Evolutionary conservation across 2,329 filamentous ascomycete genomes (phyloP).

Genomic region (Xylariaceae sp.): DNA sequence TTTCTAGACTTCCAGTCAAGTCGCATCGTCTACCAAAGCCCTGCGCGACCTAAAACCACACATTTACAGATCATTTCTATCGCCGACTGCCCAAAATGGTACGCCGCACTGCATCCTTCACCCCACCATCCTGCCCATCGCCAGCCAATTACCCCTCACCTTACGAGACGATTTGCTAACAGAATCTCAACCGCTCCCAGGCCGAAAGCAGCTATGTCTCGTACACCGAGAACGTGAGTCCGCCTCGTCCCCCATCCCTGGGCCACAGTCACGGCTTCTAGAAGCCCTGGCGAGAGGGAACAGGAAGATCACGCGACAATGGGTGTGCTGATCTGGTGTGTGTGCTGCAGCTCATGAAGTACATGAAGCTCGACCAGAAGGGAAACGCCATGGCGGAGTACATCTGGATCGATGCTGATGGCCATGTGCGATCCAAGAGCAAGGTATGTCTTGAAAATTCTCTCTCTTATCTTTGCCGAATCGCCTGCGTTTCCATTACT

Average conservation of each 20-base stretch:
- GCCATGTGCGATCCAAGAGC: constrained; percentile 88
- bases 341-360: constrained; percentile 73
- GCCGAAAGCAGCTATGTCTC: constrained; percentile 36
- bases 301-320: neutral
- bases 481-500: constrained; percentile 24
- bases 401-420: constrained; percentile 86
- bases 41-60: neutral
- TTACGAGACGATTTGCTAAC: constrained; percentile 34
- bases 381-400: constrained; percentile 91
- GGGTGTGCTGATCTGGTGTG: constrained; percentile 14
- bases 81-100: constrained; percentile 29
- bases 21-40: neutral
- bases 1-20: neutral
- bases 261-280: constrained; percentile 11
- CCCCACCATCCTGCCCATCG: constrained; percentile 20
- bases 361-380: constrained; percentile 85
- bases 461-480: constrained; percentile 24
- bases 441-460: constrained; percentile 63
- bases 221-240: constrained; percentile 32
- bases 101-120: constrained; percentile 21
- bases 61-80: constrained; percentile 8
- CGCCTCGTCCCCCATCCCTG: neutral
- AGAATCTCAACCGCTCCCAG: constrained; percentile 27
- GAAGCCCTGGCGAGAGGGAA: neutral
- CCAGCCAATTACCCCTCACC: constrained; percentile 30